Percentiles rank a stretch among this genome's conserved stretches.
Conservation (phyloP, 2,329 filamentous ascomycete genomes). For the Colletotrichum costaricense region DNA sequence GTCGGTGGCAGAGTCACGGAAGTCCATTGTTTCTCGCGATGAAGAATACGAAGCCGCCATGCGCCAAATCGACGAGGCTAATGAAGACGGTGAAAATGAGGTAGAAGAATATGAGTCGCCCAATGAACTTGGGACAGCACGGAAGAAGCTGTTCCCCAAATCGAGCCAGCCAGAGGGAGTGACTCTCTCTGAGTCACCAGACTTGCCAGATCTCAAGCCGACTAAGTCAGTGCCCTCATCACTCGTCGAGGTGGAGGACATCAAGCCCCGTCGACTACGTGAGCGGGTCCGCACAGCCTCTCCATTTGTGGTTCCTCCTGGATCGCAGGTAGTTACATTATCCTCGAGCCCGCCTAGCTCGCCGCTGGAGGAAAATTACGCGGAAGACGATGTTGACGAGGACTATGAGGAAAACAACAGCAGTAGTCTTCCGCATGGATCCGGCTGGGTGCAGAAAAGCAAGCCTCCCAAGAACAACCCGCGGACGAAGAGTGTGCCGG, state of each 20-base stretch:
- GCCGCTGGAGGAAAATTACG: constrained; percentile 47
- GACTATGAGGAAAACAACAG: constrained; percentile 42
- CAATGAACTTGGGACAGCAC: background rate
- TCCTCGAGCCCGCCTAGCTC: constrained; percentile 39
- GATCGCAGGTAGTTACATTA: constrained; percentile 46
- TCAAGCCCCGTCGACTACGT: background rate
- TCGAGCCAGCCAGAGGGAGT: constrained; percentile 44
- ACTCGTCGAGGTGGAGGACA: background rate
- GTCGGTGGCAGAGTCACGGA: constrained; percentile 41
- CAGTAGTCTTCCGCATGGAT: constrained; percentile 29
- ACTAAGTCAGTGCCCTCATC: constrained; percentile 30
- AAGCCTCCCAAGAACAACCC: background rate
- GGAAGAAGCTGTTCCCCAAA: constrained; percentile 45
- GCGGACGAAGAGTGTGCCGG: constrained; percentile 23
- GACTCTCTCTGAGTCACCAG: constrained; percentile 35
- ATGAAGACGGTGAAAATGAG: constrained; percentile 40
- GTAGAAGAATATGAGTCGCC: constrained; percentile 39
- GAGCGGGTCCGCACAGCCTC: constrained; percentile 20
- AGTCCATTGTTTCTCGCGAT: constrained; percentile 43
- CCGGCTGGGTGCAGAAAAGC: constrained; percentile 39
- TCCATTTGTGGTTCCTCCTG: constrained; percentile 42
- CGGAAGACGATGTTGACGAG: constrained; percentile 52
- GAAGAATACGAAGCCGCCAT: constrained; percentile 57
- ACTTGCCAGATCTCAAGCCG: constrained; percentile 34
- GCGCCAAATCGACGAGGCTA: constrained; percentile 52